Evolutionary conservation across 306 rosid species (phyloP).

Genomic region (Sesbania bispinosa): DNA sequence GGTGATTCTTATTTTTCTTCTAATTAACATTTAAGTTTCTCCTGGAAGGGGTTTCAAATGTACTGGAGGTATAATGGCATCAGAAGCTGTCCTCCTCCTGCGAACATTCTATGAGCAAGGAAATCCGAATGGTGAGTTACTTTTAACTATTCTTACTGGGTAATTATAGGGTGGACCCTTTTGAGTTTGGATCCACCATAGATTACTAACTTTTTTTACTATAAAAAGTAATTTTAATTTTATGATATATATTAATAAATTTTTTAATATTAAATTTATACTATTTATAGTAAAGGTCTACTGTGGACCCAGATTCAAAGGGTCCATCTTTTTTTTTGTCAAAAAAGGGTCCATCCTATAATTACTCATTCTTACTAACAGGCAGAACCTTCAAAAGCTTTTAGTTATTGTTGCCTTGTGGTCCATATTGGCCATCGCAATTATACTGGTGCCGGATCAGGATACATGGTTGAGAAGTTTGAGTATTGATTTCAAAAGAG

Average conservation of each 20-base stretch:
- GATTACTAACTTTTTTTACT: no score
- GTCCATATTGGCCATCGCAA: neutral
- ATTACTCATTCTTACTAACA: neutral
- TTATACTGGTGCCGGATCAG: neutral
- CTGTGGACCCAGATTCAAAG: no score
- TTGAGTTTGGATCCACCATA: no score
- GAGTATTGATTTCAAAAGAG: neutral
- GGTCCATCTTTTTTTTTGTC: no score
- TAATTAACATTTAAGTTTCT: slow-evolving; percentile 36
- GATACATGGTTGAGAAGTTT: neutral
- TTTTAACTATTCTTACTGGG: neutral
- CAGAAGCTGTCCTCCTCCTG: slow-evolving; percentile 78
- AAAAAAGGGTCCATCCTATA: no score
- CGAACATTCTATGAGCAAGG: slow-evolving; percentile 89
- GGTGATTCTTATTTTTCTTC: slow-evolving; percentile 21
- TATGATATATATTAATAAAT: no score
- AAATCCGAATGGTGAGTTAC: slow-evolving; percentile 76
- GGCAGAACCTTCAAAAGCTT: neutral
- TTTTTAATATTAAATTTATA: no score
- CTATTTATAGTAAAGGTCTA: no score
- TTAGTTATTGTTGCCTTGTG: neutral
- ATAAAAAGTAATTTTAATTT: no score
- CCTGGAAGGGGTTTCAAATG: slow-evolving; percentile 65
- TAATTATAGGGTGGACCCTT: no score
- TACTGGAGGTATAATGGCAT: slow-evolving; percentile 83